Evolutionary conservation across 139 green algal genomes (phyloP).

Genomic region (Closterium sp.): DNA sequence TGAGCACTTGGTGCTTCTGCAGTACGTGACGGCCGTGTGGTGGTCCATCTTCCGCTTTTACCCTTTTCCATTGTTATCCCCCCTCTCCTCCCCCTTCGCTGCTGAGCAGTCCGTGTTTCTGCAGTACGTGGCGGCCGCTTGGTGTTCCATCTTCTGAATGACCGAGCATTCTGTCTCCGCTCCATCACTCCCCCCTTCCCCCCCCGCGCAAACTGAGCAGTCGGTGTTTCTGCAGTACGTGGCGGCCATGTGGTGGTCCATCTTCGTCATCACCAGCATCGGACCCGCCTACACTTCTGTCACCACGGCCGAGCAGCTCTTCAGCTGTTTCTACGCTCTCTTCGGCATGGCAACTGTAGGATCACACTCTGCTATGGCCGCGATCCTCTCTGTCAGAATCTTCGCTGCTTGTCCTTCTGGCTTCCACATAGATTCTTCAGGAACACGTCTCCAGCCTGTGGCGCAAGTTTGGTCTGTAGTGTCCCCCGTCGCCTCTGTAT

Average conservation of each 20-base stretch:
- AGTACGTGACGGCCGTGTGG: too few species aligned
- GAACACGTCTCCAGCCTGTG: too few species aligned
- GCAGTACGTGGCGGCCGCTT: too few species aligned
- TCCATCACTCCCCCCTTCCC: too few species aligned
- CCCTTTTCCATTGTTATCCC: background rate
- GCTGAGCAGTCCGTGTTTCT: too few species aligned
- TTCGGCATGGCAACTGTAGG: conserved; percentile 13
- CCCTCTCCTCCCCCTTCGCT: background rate
- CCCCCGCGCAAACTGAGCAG: background rate
- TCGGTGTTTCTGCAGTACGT: background rate
- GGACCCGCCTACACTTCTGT: conserved; percentile 1
- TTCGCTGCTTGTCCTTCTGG: too few species aligned
- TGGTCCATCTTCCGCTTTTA: background rate
- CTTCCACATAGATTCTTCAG: too few species aligned
- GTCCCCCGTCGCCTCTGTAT: too few species aligned
- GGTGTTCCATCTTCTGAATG: background rate
- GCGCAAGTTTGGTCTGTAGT: too few species aligned
- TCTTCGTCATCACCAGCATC: conserved; percentile 20
- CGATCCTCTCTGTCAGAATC: too few species aligned
- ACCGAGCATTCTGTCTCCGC: background rate
- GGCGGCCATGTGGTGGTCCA: conserved; percentile 4
- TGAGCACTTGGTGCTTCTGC: too few species aligned
- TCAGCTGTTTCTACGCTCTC: conserved; percentile 8
- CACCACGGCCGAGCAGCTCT: conserved; percentile 4
- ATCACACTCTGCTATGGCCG: background rate